phyloP scores from a whole-genome alignment of 352 stramenopile genomes.

The Phytophthora cactorum region DNA sequence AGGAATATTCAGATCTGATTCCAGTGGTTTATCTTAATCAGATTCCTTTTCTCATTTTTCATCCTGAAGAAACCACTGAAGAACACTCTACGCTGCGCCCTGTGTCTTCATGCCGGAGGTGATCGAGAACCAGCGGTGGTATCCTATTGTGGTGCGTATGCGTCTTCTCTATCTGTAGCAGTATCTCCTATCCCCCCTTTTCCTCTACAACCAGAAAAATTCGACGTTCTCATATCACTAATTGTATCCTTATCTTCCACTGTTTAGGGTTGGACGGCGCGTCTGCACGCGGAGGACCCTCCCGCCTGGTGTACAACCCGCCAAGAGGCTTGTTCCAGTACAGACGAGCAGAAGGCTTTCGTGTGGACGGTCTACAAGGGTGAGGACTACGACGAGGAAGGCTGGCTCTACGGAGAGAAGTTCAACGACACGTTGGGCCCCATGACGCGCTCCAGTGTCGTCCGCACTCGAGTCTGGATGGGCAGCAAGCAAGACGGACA shows the following conservation, averaged over 20 bases:
- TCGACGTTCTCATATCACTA: constrained; percentile 3
- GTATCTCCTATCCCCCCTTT: background rate
- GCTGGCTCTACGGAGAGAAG: constrained; percentile 80
- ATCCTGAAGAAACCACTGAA: background rate
- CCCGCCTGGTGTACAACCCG: constrained; percentile 68
- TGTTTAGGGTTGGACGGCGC: constrained; percentile 74
- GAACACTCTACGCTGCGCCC: background rate
- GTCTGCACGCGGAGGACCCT: constrained; percentile 73
- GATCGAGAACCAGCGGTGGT: constrained; percentile 91
- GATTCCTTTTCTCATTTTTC: no score
- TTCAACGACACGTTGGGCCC: constrained; percentile 71
- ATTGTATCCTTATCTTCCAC: constrained; percentile 6
- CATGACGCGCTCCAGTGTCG: constrained; percentile 67
- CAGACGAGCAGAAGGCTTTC: constrained; percentile 65
- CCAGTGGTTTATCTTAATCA: no score
- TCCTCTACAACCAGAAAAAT: constrained; percentile 3
- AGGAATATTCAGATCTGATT: no score
- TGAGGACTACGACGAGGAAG: constrained; percentile 86
- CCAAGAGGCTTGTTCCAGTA: constrained; percentile 47
- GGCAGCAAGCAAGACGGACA: constrained; percentile 43
- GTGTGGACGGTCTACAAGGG: constrained; percentile 85
- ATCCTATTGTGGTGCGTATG: constrained; percentile 70
- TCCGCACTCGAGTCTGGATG: constrained; percentile 87
- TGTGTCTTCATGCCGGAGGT: constrained; percentile 58
- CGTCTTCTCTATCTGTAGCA: constrained; percentile 1